A percentile compares a stretch with the other conserved stretches of the same genome.
Evolutionary conservation across 2,329 filamentous ascomycete genomes (phyloP).

Genomic region (Colletotrichum eremochloae): DNA sequence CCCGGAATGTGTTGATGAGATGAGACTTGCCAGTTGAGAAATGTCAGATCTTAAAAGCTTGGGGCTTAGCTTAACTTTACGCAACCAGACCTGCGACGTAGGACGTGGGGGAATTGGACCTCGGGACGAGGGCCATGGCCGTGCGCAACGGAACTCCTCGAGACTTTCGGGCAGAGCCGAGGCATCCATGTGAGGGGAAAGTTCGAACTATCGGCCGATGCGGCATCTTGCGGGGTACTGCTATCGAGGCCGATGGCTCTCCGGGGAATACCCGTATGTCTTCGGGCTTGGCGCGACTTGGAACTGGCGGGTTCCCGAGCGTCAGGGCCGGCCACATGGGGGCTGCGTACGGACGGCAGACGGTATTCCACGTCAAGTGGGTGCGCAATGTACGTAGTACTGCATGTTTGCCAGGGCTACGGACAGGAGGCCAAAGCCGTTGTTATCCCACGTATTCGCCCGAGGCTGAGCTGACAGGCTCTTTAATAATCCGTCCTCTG

Average conservation of each 20-base stretch:
- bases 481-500: not conserved
- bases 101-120: slow-evolving; percentile 26
- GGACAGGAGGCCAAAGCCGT: slow-evolving; percentile 28
- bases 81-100: slow-evolving; percentile 24
- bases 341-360: not conserved
- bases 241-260: slow-evolving; percentile 2
- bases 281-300: slow-evolving; percentile 3
- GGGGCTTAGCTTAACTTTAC: slow-evolving; percentile 17
- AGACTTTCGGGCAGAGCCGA: slow-evolving; percentile 36
- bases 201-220: not conserved
- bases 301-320: not conserved
- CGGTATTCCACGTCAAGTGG: not conserved
- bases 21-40: slow-evolving; percentile 4
- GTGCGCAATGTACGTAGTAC: no score
- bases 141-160: slow-evolving; percentile 31
- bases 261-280: slow-evolving; percentile 26
- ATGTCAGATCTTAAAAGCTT: slow-evolving; percentile 4
- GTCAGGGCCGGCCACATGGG: slow-evolving; percentile 13
- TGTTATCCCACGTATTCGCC: slow-evolving; percentile 28
- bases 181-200: slow-evolving; percentile 37
- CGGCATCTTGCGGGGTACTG: not conserved
- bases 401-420: not conserved
- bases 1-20: slow-evolving; percentile 12
- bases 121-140: slow-evolving; percentile 40
- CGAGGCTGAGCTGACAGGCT: not conserved